phyloP scores from a whole-genome alignment of 139 green algal genomes.

The Diplosphaera chodatii region DNA sequence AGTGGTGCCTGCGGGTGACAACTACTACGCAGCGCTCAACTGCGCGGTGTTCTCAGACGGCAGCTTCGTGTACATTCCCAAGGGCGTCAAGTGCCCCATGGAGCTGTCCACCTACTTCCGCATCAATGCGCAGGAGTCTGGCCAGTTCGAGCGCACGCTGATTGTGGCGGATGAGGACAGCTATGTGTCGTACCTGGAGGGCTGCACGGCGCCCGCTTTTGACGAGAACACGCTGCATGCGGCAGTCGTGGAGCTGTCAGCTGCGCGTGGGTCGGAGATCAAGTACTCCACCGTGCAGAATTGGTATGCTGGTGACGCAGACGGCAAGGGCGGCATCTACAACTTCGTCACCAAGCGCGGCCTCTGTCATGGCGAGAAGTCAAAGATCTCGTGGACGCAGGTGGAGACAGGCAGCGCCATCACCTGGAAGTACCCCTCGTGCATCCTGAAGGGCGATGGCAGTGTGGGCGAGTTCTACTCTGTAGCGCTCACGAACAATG shows the following conservation, averaged over 20 bases:
- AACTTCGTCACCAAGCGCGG: conserved; percentile 99
- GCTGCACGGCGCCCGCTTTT: conserved; percentile 92
- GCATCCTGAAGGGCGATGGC: conserved; percentile 91
- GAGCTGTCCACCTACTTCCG: conserved; percentile 99
- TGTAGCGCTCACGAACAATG: conserved; percentile 98
- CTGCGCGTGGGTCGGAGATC: conserved; percentile 84
- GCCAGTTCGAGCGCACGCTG: conserved; percentile 97
- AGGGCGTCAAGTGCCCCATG: conserved; percentile 94
- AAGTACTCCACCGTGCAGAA: conserved; percentile 99
- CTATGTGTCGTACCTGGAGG: conserved; percentile 96
- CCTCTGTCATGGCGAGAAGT: conserved; percentile 82
- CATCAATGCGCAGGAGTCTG: conserved; percentile 95
- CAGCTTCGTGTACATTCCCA: conserved; percentile 97
- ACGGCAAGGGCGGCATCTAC: conserved; percentile 94
- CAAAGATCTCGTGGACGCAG: conserved; percentile 99
- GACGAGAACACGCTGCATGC: conserved; percentile 97
- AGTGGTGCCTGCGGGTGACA: conserved; percentile 91
- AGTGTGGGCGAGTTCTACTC: conserved; percentile 95
- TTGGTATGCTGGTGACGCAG: conserved; percentile 91
- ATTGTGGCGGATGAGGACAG: conserved; percentile 93
- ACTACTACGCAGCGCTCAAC: conserved; percentile 98
- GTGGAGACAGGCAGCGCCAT: conserved; percentile 97
- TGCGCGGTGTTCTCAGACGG: conserved; percentile 96
- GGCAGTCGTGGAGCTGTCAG: conserved; percentile 93
- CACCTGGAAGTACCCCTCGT: conserved; percentile 98